Evolutionary conservation across 2,329 filamentous ascomycete species (phyloP).

Genomic region (Achaetomium macrosporum): DNA sequence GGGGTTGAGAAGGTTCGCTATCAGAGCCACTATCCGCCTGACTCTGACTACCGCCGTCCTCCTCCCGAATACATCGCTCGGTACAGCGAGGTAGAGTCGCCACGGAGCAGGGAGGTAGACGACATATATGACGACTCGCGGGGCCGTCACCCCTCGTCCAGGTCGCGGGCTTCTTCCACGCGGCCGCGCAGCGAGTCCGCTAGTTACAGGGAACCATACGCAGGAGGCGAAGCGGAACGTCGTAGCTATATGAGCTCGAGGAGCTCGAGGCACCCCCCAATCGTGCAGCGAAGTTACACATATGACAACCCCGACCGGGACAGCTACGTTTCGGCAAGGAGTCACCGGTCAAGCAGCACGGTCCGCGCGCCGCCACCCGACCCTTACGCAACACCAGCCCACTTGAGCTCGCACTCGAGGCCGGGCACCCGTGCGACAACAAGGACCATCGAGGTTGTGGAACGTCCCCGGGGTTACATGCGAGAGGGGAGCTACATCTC

Average conservation of each 20-base stretch:
- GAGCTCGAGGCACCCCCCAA: slow-evolving; percentile 28
- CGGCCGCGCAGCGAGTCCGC: slow-evolving; percentile 40
- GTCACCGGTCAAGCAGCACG: slow-evolving; percentile 34
- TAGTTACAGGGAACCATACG: slow-evolving; percentile 32
- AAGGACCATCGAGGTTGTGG: slow-evolving; percentile 15
- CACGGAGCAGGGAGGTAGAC: slow-evolving; percentile 30
- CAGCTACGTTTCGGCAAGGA: slow-evolving; percentile 41
- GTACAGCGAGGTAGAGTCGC: slow-evolving; percentile 30
- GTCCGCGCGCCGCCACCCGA: slow-evolving; percentile 25
- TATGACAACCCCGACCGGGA: slow-evolving; percentile 34
- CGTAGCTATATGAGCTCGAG: slow-evolving; percentile 36
- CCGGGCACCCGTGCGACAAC: slow-evolving; percentile 26
- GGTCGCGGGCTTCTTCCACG: slow-evolving; percentile 29
- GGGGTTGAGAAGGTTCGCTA: slow-evolving; percentile 36
- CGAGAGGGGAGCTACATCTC: slow-evolving; percentile 19
- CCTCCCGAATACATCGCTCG: slow-evolving; percentile 33
- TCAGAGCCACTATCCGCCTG: slow-evolving; percentile 30
- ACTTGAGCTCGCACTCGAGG: slow-evolving; percentile 30
- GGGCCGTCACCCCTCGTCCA: slow-evolving; percentile 37
- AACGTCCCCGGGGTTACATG: slow-evolving; percentile 16
- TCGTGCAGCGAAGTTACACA: slow-evolving; percentile 29
- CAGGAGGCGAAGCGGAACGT: slow-evolving; percentile 36
- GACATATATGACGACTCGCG: slow-evolving; percentile 36
- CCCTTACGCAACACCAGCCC: slow-evolving; percentile 23
- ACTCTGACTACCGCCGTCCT: slow-evolving; percentile 31